phyloP scores from a whole-genome alignment of 2,329 filamentous ascomycete species.

The Aspergillus sojae region DNA sequence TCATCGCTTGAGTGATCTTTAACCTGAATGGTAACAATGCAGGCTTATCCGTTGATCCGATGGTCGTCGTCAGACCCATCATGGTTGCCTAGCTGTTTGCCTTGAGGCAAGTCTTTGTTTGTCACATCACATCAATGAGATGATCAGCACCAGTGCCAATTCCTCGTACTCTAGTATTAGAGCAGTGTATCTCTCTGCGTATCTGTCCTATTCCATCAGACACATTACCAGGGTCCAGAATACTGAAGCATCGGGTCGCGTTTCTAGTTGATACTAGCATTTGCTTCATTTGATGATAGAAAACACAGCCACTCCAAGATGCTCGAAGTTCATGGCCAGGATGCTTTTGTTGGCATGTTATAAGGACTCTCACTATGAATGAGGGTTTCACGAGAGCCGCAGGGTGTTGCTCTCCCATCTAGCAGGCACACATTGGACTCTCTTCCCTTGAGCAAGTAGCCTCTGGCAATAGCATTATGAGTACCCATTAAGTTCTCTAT shows the following conservation, averaged over 20 bases:
- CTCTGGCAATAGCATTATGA: not conserved
- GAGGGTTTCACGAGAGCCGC: not conserved
- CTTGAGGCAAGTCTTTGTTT: slow-evolving; percentile 5
- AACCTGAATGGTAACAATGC: slow-evolving; percentile 58
- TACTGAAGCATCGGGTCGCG: not conserved
- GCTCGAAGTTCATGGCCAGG: not conserved
- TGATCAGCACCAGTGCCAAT: not conserved
- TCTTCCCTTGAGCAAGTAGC: not conserved
- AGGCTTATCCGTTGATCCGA: slow-evolving; percentile 33
- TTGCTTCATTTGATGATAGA: not conserved
- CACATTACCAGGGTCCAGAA: not conserved
- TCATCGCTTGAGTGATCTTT: slow-evolving; percentile 53
- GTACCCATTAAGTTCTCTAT: not conserved
- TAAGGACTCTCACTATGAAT: not conserved
- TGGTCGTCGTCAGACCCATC: slow-evolving; percentile 53
- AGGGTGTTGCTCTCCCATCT: not conserved
- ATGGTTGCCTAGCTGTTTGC: slow-evolving; percentile 48
- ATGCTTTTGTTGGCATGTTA: not conserved
- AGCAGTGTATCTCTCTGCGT: too few relatives aligned
- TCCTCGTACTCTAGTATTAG: not conserved
- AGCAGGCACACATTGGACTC: too few relatives aligned
- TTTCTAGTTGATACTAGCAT: not conserved
- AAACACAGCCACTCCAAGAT: not conserved
- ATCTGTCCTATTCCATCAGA: not conserved
- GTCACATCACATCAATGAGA: not conserved